Percentiles rank a stretch among this genome's conserved stretches.
These are phyloP conservation scores for Capsicum baccatum DNA, from an alignment of 257 asterid species.

Conservation along the genomic window DNA sequence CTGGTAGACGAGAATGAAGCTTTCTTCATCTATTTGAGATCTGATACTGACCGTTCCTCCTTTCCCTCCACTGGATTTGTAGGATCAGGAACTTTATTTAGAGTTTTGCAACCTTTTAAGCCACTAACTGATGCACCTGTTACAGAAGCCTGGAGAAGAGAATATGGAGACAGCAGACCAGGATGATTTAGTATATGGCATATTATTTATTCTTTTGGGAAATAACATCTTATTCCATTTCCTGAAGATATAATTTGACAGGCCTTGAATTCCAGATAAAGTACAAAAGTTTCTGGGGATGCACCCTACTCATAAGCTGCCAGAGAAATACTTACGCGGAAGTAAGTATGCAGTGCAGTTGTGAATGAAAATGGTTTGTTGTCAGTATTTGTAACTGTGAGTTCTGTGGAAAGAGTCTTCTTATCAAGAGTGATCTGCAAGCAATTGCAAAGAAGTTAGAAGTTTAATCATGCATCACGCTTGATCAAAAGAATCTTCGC, in stretches of 20 bases:
- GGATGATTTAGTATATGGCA: background rate
- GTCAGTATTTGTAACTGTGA: slow-evolving; percentile 78
- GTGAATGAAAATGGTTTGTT: slow-evolving; percentile 82
- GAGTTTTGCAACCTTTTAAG: slow-evolving; percentile 82
- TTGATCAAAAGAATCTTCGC: too few relatives aligned
- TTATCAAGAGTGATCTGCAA: slow-evolving; percentile 72
- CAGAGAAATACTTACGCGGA: slow-evolving; percentile 58
- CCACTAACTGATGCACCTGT: slow-evolving; percentile 84
- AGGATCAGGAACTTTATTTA: slow-evolving; percentile 96
- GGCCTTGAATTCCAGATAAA: background rate
- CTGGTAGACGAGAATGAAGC: background rate
- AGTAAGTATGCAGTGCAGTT: slow-evolving; percentile 93
- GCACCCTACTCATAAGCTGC: background rate
- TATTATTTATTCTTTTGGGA: background rate
- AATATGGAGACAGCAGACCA: slow-evolving; percentile 9
- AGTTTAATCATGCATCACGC: background rate
- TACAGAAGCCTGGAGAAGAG: slow-evolving; percentile 71
- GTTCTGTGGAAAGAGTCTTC: slow-evolving; percentile 78
- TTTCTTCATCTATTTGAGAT: background rate
- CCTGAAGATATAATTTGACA: background rate
- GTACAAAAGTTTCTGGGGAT: background rate
- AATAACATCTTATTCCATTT: background rate
- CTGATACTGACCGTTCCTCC: slow-evolving; percentile 76
- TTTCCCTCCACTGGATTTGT: slow-evolving; percentile 79
- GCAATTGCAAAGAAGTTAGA: slow-evolving; percentile 36